Percentiles rank a stretch among this genome's conserved stretches.
phyloP scores from a whole-genome alignment of 352 stramenopile genomes.

The Phytopythium kandeliae region DNA sequence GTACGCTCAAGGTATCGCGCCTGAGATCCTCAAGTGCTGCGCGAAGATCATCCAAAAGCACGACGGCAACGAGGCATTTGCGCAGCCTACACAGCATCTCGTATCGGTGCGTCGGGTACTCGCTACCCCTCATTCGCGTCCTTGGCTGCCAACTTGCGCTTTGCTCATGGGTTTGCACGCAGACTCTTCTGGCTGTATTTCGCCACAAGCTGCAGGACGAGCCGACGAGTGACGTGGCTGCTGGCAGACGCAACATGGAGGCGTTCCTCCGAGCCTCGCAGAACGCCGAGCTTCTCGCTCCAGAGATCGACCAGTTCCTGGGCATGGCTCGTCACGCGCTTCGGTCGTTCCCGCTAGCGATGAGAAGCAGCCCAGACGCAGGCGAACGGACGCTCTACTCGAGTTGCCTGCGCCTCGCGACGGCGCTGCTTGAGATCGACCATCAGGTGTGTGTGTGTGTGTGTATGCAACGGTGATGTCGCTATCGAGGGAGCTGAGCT shows the following conservation, averaged over 20 bases:
- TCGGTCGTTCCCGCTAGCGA: slow-evolving; percentile 31
- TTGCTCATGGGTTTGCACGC: no score
- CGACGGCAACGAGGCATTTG: slow-evolving; percentile 21
- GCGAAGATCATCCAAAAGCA: slow-evolving; percentile 31
- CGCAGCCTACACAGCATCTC: background rate
- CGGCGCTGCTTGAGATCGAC: slow-evolving; percentile 44
- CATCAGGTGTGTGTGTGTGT: slow-evolving; percentile 40
- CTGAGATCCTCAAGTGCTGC: slow-evolving; percentile 41
- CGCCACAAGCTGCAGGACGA: slow-evolving; percentile 39
- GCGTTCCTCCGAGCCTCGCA: slow-evolving; percentile 24
- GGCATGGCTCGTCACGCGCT: slow-evolving; percentile 30
- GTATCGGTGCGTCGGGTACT: slow-evolving; percentile 5
- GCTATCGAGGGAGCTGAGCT: no score
- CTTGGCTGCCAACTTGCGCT: background rate
- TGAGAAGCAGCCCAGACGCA: slow-evolving; percentile 17
- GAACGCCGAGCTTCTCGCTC: slow-evolving; percentile 29
- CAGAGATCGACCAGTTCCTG: slow-evolving; percentile 53
- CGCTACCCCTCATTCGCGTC: no score
- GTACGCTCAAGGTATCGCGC: slow-evolving; percentile 32
- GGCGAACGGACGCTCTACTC: slow-evolving; percentile 30
- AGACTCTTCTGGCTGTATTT: slow-evolving; percentile 34
- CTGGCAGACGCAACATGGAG: slow-evolving; percentile 23
- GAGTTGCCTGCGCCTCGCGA: slow-evolving; percentile 34
- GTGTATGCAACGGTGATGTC: background rate
- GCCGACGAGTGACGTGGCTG: slow-evolving; percentile 8